A percentile compares a stretch with the other conserved stretches of the same genome.
Evolutionary conservation across 768 basidiomycete genomes (phyloP).

Genomic region (Leccinum barrowsii): DNA sequence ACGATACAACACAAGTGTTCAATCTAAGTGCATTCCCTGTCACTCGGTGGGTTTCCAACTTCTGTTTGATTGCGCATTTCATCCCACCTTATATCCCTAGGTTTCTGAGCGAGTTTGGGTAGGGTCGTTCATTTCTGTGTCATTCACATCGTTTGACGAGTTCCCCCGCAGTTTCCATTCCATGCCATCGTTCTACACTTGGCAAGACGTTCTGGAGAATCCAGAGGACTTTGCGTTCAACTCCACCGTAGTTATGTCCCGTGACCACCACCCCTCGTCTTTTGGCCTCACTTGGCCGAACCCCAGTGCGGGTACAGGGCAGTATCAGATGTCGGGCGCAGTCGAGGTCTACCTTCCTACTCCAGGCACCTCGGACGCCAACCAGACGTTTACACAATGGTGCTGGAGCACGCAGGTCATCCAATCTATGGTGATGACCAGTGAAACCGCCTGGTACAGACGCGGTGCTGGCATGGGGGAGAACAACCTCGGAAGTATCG

Average conservation of each 20-base stretch:
- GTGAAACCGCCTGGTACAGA: constrained; percentile 52
- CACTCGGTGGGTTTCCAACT: constrained; percentile 32
- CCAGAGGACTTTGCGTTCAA: constrained; percentile 55
- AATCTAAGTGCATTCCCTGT: constrained; percentile 52
- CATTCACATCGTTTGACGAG: not conserved
- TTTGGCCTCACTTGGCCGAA: constrained; percentile 45
- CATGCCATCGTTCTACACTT: constrained; percentile 59
- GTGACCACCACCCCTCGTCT: constrained; percentile 56
- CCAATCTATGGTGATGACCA: constrained; percentile 54
- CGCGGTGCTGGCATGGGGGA: constrained; percentile 56
- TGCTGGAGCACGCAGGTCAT: constrained; percentile 61
- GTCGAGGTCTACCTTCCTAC: constrained; percentile 56
- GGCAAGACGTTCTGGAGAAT: constrained; percentile 52
- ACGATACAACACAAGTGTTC: constrained; percentile 49
- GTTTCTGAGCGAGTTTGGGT: constrained; percentile 62
- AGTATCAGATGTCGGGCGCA: constrained; percentile 48
- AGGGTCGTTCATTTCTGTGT: constrained; percentile 7
- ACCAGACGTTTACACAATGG: constrained; percentile 62
- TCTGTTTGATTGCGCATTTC: not conserved
- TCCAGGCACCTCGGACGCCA: constrained; percentile 44
- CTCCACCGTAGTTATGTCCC: constrained; percentile 51
- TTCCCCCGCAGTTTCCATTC: constrained; percentile 48
- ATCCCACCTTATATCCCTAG: constrained; percentile 22
- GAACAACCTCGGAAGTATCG: constrained; percentile 54
- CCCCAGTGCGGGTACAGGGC: constrained; percentile 50